Evolutionary conservation across 2,329 filamentous ascomycete species (phyloP).

Genomic region (Leptographium wingfieldii): DNA sequence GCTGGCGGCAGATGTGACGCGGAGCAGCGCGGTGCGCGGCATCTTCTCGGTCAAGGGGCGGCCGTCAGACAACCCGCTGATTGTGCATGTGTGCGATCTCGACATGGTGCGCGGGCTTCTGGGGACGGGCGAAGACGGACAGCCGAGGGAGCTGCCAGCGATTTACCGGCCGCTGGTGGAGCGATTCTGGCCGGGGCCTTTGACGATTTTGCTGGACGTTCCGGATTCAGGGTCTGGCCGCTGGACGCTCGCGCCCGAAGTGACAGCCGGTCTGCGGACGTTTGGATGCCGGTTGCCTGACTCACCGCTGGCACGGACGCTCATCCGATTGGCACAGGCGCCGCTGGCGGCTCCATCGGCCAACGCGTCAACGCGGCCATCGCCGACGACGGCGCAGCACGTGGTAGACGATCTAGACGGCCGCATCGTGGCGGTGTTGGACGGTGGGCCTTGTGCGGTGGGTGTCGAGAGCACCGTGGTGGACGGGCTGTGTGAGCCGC

Average conservation of each 20-base stretch:
- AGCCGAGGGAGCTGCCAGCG: conserved; percentile 41
- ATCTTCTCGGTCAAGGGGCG: conserved; percentile 87
- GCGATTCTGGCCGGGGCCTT: conserved; percentile 84
- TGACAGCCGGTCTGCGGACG: conserved; percentile 71
- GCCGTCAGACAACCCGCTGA: conserved; percentile 89
- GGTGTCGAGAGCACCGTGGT: conserved; percentile 97
- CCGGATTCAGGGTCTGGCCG: conserved; percentile 28
- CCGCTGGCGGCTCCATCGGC: conserved; percentile 88
- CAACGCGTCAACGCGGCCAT: conserved; percentile 87
- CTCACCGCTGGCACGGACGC: conserved; percentile 68
- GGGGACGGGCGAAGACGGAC: not conserved
- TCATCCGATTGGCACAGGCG: conserved; percentile 66
- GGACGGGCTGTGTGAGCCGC: conserved; percentile 72
- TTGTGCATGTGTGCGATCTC: conserved; percentile 79
- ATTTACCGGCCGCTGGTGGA: conserved; percentile 70
- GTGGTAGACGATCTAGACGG: conserved; percentile 76
- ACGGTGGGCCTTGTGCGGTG: conserved; percentile 75
- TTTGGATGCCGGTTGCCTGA: conserved; percentile 88
- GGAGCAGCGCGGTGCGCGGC: conserved; percentile 69
- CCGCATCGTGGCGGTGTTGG: conserved; percentile 73
- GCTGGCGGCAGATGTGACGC: conserved; percentile 87
- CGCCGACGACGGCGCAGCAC: conserved; percentile 80
- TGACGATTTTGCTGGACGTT: conserved; percentile 80
- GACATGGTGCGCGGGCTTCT: conserved; percentile 59
- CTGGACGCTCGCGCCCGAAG: conserved; percentile 61